Evolutionary conservation across 306 rosid genomes (phyloP).

Genomic region (Mimosa pudica): DNA sequence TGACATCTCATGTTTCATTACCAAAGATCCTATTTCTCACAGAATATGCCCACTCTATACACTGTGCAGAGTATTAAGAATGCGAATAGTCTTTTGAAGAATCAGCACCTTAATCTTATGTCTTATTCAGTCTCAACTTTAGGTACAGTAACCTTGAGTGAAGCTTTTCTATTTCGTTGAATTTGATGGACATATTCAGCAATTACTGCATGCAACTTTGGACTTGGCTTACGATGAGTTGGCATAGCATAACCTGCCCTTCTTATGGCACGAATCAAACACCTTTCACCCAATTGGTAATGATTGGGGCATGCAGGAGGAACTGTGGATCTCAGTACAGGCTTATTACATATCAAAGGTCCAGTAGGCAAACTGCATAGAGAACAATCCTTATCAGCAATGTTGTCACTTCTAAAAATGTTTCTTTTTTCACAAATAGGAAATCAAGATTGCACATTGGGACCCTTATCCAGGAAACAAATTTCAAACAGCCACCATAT

Average conservation of each 20-base stretch:
- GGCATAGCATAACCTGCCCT: constrained; percentile 41
- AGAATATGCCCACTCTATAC: constrained; percentile 39
- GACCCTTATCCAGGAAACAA: not conserved
- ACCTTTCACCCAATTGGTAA: constrained; percentile 48
- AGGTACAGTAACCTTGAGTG: constrained; percentile 32
- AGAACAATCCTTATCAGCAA: constrained; percentile 40
- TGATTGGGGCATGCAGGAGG: constrained; percentile 49
- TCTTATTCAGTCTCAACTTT: constrained; percentile 36
- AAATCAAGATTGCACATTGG: constrained; percentile 12
- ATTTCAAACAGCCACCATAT: constrained; percentile 15
- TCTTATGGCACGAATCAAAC: constrained; percentile 50
- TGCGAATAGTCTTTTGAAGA: constrained; percentile 28
- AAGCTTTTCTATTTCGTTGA: constrained; percentile 48
- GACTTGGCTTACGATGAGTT: constrained; percentile 44
- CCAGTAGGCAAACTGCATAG: constrained; percentile 51
- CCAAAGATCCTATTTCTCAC: constrained; percentile 37
- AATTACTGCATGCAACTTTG: constrained; percentile 41
- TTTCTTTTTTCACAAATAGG: constrained; percentile 11
- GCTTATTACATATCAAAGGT: constrained; percentile 50
- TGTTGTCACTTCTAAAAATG: constrained; percentile 18
- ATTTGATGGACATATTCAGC: constrained; percentile 50
- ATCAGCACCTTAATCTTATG: constrained; percentile 31
- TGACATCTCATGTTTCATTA: constrained; percentile 27
- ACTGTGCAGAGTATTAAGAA: constrained; percentile 45
- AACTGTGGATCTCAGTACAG: constrained; percentile 50